phyloP scores from a whole-genome alignment of 2,329 filamentous ascomycete genomes.

The Neurospora sp. region DNA sequence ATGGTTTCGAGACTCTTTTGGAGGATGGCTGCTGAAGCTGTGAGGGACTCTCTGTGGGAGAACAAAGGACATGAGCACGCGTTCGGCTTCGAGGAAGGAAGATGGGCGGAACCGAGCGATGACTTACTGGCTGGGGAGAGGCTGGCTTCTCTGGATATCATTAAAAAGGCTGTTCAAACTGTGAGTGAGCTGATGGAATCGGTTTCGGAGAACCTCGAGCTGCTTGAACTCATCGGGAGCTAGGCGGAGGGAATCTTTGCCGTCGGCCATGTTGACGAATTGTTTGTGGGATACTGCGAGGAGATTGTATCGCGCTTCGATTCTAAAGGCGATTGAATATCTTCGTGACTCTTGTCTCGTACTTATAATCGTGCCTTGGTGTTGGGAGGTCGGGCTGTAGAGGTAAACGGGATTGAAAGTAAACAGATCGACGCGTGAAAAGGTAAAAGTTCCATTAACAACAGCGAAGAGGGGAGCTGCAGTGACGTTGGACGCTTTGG shows the following conservation, averaged over 20 bases:
- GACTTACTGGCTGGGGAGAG: slow-evolving; percentile 55
- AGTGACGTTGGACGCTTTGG: background rate
- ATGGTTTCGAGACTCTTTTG: slow-evolving; percentile 60
- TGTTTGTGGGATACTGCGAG: background rate
- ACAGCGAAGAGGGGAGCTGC: background rate
- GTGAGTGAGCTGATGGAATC: slow-evolving; percentile 57
- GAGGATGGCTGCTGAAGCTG: slow-evolving; percentile 62
- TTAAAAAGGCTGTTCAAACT: slow-evolving; percentile 55
- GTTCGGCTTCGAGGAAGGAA: background rate
- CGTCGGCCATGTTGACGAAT: slow-evolving; percentile 20
- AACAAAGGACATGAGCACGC: background rate
- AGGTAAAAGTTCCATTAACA: background rate
- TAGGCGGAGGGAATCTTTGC: slow-evolving; percentile 32
- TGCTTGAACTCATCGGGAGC: slow-evolving; percentile 53
- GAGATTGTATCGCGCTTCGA: background rate
- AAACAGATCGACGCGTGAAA: background rate
- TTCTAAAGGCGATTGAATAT: background rate
- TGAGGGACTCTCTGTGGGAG: slow-evolving; percentile 52
- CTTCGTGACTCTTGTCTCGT: background rate
- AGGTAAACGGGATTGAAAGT: background rate
- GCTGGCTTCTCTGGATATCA: slow-evolving; percentile 51
- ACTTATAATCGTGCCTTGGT: background rate
- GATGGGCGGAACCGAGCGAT: background rate
- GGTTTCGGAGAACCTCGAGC: slow-evolving; percentile 60
- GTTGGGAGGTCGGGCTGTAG: background rate